A percentile compares a stretch with the other conserved stretches of the same genome.
These are phyloP conservation scores for Haplographium delicatum DNA, from an alignment of 495 filamentous ascomycete genomes.

Conservation along the genomic window DNA sequence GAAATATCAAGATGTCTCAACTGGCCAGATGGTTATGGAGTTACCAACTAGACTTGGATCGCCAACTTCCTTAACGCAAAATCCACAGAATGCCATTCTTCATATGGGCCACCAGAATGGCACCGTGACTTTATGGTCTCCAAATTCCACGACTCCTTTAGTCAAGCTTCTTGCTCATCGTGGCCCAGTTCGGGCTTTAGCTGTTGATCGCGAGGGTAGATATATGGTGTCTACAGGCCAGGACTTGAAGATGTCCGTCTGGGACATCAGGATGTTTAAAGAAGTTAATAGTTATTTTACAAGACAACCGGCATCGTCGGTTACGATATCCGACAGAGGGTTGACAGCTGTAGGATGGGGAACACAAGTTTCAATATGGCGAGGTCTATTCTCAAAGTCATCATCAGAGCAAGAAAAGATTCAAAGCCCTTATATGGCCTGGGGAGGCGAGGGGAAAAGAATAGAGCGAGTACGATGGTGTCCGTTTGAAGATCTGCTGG, in stretches of 20 bases:
- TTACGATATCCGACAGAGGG: conserved; percentile 82
- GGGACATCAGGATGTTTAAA: conserved; percentile 93
- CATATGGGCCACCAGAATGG: conserved; percentile 93
- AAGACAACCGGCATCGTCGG: conserved; percentile 72
- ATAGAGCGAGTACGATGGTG: conserved; percentile 86
- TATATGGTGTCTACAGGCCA: conserved; percentile 96
- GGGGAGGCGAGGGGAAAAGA: conserved; percentile 78
- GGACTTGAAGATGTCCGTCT: conserved; percentile 87
- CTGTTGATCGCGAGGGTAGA: conserved; percentile 80
- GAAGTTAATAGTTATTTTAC: conserved; percentile 90
- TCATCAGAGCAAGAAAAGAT: conserved; percentile 67
- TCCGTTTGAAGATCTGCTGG: conserved; percentile 89
- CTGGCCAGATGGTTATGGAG: conserved; percentile 79
- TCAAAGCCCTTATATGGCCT: conserved; percentile 85
- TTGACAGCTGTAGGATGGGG: conserved; percentile 90
- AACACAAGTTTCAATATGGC: conserved; percentile 84
- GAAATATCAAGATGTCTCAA: conserved; percentile 94
- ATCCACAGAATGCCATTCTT: conserved; percentile 84
- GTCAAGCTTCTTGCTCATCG: conserved; percentile 93
- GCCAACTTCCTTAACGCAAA: conserved; percentile 79
- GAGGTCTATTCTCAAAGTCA: conserved; percentile 71
- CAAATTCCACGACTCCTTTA: conserved; percentile 76
- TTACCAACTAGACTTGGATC: conserved; percentile 76
- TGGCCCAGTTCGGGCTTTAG: conserved; percentile 83
- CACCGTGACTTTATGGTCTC: conserved; percentile 92